Base-by-base conservation (phyloP, 202 grass and related monocot genomes). In the Dendrocalamus latiflorus region DNA sequence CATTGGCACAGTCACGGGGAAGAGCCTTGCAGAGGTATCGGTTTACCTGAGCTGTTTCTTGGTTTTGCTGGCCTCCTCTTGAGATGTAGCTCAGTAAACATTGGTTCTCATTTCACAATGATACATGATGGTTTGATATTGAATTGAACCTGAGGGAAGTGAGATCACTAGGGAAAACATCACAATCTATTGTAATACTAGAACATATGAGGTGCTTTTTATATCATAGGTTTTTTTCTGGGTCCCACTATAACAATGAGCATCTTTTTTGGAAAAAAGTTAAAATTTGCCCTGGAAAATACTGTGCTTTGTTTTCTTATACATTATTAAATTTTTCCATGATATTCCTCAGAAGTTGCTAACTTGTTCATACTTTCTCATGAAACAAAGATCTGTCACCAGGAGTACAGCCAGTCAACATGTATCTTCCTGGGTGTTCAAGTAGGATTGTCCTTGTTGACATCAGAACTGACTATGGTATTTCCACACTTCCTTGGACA, bases 391-490 rank as follows among this genome's bases (percentile, higher is more conserved):
- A 89, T 99, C 33, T 99, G 97, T 76, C 70, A 79, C 43, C 87
- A 87, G 72, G 97, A 96, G 77, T 96, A 99, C 91, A 88, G 75
- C 88, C 86, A 82, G 53, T 68, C 86, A 90, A 87, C 90, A 76
- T 96, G 91, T 65, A 89, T 91, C 51, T 64, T 93, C 43, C 81
- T 99, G 36, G 95, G 92, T 80, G 50, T 91, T 81, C 92, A 98
- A 81, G 92, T 90, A 85, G 87, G 92, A 78, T 70, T 98, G 21
- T 98, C 92, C 49, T 86, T 98, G 89, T 79, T 98, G 79, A 91
- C 82, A 78, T 94, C 92, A 66, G 91, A 98, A 45, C 68, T 98
- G 73, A 93, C 95, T 71, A 95, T 90, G 95, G 95, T 98, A 95
- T 67, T 76, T 84, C 47, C 34, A 76, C 51, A 42, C 54, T 85